Evolutionary conservation across 345 rosid genomes (phyloP).

Genomic region (Aethionema arabicum): DNA sequence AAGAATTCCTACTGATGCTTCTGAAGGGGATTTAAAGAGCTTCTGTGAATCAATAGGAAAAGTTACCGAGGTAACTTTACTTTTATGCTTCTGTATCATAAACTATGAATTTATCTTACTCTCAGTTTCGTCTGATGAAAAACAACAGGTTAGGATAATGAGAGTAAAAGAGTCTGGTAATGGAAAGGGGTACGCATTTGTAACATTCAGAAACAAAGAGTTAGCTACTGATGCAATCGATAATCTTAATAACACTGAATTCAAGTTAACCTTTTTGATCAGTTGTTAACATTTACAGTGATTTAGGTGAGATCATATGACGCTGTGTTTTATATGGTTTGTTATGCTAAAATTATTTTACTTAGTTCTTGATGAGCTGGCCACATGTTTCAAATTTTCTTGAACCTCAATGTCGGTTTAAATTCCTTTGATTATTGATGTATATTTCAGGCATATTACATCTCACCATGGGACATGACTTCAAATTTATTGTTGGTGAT

Average conservation of each 20-base stretch:
- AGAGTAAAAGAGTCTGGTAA: constrained; percentile 78
- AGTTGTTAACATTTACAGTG: constrained; percentile 3
- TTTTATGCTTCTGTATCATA: background rate
- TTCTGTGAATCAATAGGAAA: constrained; percentile 84
- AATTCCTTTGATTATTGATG: too few species aligned
- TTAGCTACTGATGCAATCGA: constrained; percentile 81
- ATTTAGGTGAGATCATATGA: constrained; percentile 6
- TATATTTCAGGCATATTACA: too few species aligned
- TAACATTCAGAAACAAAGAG: constrained; percentile 73
- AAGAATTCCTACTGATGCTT: constrained; percentile 67
- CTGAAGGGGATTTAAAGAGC: constrained; percentile 66
- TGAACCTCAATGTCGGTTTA: too few species aligned
- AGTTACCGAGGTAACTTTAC: constrained; percentile 67
- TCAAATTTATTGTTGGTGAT: too few species aligned
- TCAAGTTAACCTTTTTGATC: constrained; percentile 52
- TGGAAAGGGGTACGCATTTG: constrained; percentile 83
- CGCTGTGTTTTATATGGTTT: background rate
- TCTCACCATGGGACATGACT: too few species aligned
- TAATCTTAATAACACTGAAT: constrained; percentile 61
- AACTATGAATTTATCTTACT: constrained; percentile 2
- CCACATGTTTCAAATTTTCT: background rate
- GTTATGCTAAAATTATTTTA: background rate
- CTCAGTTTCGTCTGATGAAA: constrained; percentile 24
- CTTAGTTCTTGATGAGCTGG: constrained; percentile 9
- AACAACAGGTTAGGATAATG: constrained; percentile 76